Evolutionary conservation across 805 yeast genomes (phyloP), one percentile per base, ranked within the genome.

Genomic region (Ogataea wickerhamii): DNA sequence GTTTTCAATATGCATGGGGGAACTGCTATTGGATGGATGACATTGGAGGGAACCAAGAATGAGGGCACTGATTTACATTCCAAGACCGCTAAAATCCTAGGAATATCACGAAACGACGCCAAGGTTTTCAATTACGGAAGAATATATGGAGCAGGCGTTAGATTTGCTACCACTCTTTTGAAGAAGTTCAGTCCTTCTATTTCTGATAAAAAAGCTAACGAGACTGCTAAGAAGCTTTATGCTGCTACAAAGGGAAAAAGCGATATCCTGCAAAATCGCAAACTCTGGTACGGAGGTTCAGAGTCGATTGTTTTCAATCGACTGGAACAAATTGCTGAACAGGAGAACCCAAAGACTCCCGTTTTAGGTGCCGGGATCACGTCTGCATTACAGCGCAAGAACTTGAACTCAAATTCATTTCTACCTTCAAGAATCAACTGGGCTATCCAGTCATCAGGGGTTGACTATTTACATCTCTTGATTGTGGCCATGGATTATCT

Each of bases 21-120:
- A 11, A 87, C 98, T 0, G 95, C 98, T 0, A 74, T 94, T 38
- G 97, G 98, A 0, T 94, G 98, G 98, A 94, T 93, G 99, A 89
- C 97, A 2, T 70, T 93, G 39, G 99, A 93, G 66, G 99, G 99
- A 14, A 80, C 91, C 4, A 93, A 93, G 63, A 70, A 67, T 40
- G 91, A 84, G 38, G 94, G 93, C 4, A 94, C 99, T 0, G 99
- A 93, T 64, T 64, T 94, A 43, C 99, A 93, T 58, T 87, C 97
- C 0, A 88, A 85, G 48, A 93, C 98, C 0, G 96, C 98, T 0
- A 71, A 73, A 8, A 88, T 94, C 48, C 63, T 93, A 56, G 95
- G 95, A 0, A 89, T 94, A 36, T 77, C 85, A 18, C 72, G 99
- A 60, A 80, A 82, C 52, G 95, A 93, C 46, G 98, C 98, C 5